A percentile compares a stretch with the other conserved stretches of the same genome.
These are phyloP conservation scores for Nitzschia sp. DNA, from an alignment of 108 stramenopile genomes.

Conservation along the genomic window DNA sequence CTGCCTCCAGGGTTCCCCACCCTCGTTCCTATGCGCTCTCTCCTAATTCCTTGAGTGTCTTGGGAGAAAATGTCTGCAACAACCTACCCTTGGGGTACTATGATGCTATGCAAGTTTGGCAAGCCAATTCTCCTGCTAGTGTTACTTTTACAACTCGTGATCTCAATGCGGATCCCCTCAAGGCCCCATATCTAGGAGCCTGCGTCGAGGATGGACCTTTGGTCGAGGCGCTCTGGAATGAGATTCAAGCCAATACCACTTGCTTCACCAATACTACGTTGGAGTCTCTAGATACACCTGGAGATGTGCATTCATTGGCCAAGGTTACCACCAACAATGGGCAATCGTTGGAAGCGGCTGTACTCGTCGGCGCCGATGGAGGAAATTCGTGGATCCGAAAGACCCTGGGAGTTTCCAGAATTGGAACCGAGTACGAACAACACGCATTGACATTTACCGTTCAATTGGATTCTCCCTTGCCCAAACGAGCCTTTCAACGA, in stretches of 20 bases:
- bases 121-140: constrained; percentile 69
- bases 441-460: constrained; percentile 80
- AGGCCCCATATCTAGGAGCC: constrained; percentile 57
- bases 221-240: constrained; percentile 59
- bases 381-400: constrained; percentile 71
- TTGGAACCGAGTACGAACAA: constrained; percentile 60
- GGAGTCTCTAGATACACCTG: constrained; percentile 28
- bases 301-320: constrained; percentile 21
- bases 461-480: constrained; percentile 46
- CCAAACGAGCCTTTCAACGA: constrained; percentile 71
- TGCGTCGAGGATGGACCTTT: constrained; percentile 72
- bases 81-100: constrained; percentile 58
- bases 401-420: constrained; percentile 35
- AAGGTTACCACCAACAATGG: constrained; percentile 22
- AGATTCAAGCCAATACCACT: constrained; percentile 34
- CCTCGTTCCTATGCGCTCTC: constrained; percentile 86
- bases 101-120: constrained; percentile 88
- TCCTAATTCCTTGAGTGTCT: constrained; percentile 55
- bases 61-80: constrained; percentile 45
- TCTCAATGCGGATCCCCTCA: constrained; percentile 28
- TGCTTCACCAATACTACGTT: constrained; percentile 29
- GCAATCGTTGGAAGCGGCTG: constrained; percentile 18
- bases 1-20: constrained; percentile 42
- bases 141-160: constrained; percentile 66
- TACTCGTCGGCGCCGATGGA: constrained; percentile 82